These are phyloP conservation scores for Wickerhamomyces pijperi DNA, from an alignment of 805 yeast species.

Conservation along the genomic window DNA sequence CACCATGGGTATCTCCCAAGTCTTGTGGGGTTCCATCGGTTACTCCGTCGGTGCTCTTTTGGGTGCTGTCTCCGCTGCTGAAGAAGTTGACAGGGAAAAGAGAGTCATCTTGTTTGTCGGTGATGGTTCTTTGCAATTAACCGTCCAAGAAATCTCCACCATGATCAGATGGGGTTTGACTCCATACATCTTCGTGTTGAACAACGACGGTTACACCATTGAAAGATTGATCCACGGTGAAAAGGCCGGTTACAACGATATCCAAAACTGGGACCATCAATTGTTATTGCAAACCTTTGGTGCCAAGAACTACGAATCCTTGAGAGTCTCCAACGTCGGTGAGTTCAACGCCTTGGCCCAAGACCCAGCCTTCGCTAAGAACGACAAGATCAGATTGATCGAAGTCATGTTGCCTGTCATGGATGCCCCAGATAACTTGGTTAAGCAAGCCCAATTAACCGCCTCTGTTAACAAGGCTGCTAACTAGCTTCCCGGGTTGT, in stretches of 20 bases:
- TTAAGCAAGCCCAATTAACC: constrained; percentile 55
- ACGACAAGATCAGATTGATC: constrained; percentile 51
- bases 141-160: constrained; percentile 65
- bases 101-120: constrained; percentile 62
- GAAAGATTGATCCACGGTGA: constrained; percentile 67
- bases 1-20: constrained; percentile 61
- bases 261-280: constrained; percentile 61
- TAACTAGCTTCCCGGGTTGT: too few species aligned
- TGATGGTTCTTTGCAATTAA: constrained; percentile 68
- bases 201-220: constrained; percentile 67
- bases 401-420: constrained; percentile 59
- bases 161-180: constrained; percentile 55
- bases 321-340: constrained; percentile 42
- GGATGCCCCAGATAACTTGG: constrained; percentile 61
- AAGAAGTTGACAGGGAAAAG: constrained; percentile 47
- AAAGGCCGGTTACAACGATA: constrained; percentile 51
- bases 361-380: constrained; percentile 36
- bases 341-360: constrained; percentile 43
- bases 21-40: constrained; percentile 70
- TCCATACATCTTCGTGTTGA: constrained; percentile 59
- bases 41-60: constrained; percentile 55
- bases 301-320: constrained; percentile 41
- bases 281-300: constrained; percentile 39
- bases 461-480: constrained; percentile 34
- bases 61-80: constrained; percentile 62